Evolutionary conservation across 345 rosid species (phyloP).

Genomic region (Arabis hirsuta): DNA sequence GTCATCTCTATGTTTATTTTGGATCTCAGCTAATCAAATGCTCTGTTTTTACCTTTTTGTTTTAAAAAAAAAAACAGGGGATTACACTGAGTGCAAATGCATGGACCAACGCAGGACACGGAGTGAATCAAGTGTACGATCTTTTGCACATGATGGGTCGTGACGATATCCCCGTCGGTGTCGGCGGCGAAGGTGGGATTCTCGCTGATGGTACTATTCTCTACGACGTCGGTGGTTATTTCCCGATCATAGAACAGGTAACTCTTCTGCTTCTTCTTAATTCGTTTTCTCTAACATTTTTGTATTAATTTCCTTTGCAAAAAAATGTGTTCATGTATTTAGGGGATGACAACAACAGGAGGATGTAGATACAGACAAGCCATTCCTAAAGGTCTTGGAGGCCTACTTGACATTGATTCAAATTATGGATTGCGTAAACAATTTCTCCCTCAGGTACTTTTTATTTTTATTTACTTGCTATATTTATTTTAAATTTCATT

Average conservation of each 20-base stretch:
- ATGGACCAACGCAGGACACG: conserved; percentile 90
- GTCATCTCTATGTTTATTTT: not conserved
- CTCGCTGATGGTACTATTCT: conserved; percentile 65
- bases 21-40: not conserved
- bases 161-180: conserved; percentile 77
- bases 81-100: conserved; percentile 71
- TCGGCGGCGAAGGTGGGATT: conserved; percentile 95
- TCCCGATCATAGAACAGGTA: conserved; percentile 94
- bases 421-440: conserved; percentile 76
- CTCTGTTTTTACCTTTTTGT: conserved; percentile 15
- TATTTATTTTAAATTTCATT: no score
- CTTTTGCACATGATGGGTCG: conserved; percentile 94
- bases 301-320: not conserved
- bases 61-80: conserved; percentile 53
- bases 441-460: conserved; percentile 77
- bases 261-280: not conserved
- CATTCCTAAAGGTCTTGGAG: conserved; percentile 70
- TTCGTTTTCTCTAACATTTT: not conserved
- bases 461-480: not conserved
- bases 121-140: conserved; percentile 87
- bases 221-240: conserved; percentile 85
- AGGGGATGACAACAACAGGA: conserved; percentile 80
- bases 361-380: conserved; percentile 87
- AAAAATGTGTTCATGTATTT: not conserved
- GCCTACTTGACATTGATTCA: conserved; percentile 67